These are phyloP conservation scores for Diaporthe eres DNA, from an alignment of 2,329 filamentous ascomycete species.

Conservation along the genomic window DNA sequence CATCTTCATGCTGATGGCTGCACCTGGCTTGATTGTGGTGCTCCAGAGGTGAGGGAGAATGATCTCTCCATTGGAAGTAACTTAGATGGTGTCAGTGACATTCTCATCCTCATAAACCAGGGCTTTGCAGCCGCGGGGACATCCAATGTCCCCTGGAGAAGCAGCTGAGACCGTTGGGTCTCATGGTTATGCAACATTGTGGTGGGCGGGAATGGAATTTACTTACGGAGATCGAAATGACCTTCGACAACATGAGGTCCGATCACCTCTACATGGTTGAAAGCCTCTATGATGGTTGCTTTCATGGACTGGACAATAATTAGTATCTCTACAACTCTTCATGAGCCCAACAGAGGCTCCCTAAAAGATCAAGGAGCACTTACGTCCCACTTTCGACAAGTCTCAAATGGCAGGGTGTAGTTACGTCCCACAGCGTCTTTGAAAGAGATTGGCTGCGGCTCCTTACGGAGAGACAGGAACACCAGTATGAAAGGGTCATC, in stretches of 20 bases:
- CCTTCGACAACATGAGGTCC: conserved; percentile 26
- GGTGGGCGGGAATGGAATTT: not conserved
- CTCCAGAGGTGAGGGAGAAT: conserved; percentile 31
- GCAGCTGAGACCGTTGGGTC: not conserved
- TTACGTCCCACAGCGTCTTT: conserved; percentile 23
- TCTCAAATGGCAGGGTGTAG: conserved; percentile 31
- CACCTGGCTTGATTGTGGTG: conserved; percentile 30
- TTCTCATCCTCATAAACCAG: not conserved
- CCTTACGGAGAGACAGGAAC: conserved; percentile 33
- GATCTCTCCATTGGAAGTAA: conserved; percentile 13
- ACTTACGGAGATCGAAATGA: conserved; percentile 30
- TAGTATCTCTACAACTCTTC: not conserved
- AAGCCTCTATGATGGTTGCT: not conserved
- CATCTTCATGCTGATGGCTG: conserved; percentile 33
- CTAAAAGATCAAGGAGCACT: not conserved
- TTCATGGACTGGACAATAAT: conserved; percentile 5
- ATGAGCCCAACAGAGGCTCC: not conserved
- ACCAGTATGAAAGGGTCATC: conserved; percentile 16
- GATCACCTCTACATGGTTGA: not conserved
- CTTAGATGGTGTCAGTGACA: not conserved
- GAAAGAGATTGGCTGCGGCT: conserved; percentile 35
- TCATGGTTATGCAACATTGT: not conserved
- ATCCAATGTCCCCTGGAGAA: not conserved
- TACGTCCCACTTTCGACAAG: conserved; percentile 29
- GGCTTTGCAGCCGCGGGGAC: no score